These are phyloP conservation scores for Didymellaceae sp. DNA, from an alignment of 2,329 filamentous ascomycete genomes.

Conservation along the genomic window DNA sequence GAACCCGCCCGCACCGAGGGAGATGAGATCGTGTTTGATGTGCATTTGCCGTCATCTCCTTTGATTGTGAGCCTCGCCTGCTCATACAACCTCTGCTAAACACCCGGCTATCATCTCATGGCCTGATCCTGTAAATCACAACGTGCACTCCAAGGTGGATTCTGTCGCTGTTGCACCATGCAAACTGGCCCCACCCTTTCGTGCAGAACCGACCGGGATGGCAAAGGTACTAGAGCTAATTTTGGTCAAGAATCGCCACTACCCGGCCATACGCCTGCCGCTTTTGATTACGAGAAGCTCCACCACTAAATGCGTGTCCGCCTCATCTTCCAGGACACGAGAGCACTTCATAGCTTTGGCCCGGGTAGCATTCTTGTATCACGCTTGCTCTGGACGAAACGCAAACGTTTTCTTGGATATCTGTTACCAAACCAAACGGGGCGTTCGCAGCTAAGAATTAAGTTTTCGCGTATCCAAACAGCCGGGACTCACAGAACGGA, in stretches of 20 bases:
- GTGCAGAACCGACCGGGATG: constrained; percentile 22
- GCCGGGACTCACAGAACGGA: constrained; percentile 14
- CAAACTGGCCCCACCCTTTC: constrained; percentile 24
- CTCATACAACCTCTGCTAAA: constrained; percentile 3
- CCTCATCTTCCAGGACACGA: constrained; percentile 4
- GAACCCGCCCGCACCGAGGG: constrained; percentile 23
- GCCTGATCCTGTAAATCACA: constrained; percentile 17
- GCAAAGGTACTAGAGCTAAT: constrained; percentile 27
- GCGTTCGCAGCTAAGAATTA: constrained; percentile 9
- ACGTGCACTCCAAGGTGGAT: constrained; percentile 11
- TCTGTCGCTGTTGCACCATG: constrained; percentile 28
- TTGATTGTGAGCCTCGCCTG: constrained; percentile 13
- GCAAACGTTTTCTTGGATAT: neutral
- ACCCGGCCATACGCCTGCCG: constrained; percentile 23
- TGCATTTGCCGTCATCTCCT: constrained; percentile 29
- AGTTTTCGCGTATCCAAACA: constrained; percentile 22
- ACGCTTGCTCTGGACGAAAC: neutral
- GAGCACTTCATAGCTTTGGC: neutral
- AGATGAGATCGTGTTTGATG: constrained; percentile 36
- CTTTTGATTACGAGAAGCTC: constrained; percentile 17
- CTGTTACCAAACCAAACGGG: neutral
- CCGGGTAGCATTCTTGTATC: neutral
- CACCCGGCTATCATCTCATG: neutral
- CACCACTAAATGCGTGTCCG: constrained; percentile 12
- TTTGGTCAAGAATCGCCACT: constrained; percentile 23